Conservation (phyloP, 176 grass and related monocot genomes). For the Thinopyrum elongatum region DNA sequence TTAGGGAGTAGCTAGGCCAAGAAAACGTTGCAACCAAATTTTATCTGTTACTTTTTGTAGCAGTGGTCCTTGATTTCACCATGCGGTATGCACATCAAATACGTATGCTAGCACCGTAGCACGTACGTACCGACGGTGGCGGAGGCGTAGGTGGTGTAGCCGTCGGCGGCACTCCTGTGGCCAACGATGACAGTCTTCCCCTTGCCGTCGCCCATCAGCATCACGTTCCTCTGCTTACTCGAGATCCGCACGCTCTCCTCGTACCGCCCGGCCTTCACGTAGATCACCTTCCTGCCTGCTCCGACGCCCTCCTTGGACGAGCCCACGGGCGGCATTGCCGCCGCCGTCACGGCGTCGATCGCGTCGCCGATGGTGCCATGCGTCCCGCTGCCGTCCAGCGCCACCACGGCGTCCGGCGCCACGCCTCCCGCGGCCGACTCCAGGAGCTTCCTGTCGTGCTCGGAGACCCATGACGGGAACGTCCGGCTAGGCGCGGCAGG, state of each 20-base stretch:
- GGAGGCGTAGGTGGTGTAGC: conserved; percentile 57
- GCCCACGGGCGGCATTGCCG: background rate
- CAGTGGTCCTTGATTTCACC: background rate
- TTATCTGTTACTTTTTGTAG: background rate
- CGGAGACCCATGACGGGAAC: conserved; percentile 59
- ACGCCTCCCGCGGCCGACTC: conserved; percentile 30
- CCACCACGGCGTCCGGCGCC: conserved; percentile 72
- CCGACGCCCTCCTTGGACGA: background rate
- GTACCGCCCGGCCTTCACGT: conserved; percentile 80
- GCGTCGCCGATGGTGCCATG: conserved; percentile 68
- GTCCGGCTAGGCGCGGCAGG: background rate
- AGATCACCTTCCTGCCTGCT: conserved; percentile 54
- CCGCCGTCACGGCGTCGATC: conserved; percentile 49
- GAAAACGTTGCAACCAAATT: background rate
- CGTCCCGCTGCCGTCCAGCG: conserved; percentile 74
- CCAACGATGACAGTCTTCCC: conserved; percentile 73
- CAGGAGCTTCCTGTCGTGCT: conserved; percentile 45
- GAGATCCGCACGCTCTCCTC: conserved; percentile 60
- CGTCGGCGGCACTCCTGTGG: conserved; percentile 39
- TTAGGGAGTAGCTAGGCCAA: background rate
- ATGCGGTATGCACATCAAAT: background rate
- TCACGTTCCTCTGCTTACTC: conserved; percentile 53
- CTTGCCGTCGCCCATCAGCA: conserved; percentile 85
- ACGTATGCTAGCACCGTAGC: no score
- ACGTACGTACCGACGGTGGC: conserved; percentile 71